These are phyloP conservation scores for Dactylellina sp. DNA, from an alignment of 2,329 filamentous ascomycete genomes.

Conservation along the genomic window DNA sequence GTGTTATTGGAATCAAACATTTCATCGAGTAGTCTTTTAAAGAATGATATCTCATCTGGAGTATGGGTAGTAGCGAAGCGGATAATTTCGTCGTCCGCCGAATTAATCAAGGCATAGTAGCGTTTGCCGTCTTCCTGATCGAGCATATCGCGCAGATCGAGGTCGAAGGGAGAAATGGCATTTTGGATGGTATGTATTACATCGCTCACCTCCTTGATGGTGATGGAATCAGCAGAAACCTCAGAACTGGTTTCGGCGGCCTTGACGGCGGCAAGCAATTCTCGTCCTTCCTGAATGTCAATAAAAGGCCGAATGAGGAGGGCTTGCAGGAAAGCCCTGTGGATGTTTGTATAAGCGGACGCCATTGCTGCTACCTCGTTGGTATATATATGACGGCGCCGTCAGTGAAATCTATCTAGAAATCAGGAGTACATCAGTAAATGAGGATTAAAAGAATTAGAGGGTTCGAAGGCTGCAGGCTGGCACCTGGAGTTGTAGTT, in stretches of 20 bases:
- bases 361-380: not conserved
- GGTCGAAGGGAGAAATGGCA: conserved; percentile 81
- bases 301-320: conserved; percentile 82
- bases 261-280: conserved; percentile 80
- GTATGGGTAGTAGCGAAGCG: conserved; percentile 85
- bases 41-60: conserved; percentile 86
- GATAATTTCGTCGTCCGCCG: conserved; percentile 82
- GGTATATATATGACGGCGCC: not conserved
- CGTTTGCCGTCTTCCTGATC: conserved; percentile 77
- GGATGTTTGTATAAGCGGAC: conserved; percentile 71
- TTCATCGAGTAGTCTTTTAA: conserved; percentile 85
- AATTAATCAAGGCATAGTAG: conserved; percentile 84
- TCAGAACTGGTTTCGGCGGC: conserved; percentile 69
- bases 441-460: too few relatives aligned
- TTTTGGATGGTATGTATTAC: conserved; percentile 78
- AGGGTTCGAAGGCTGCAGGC: too few relatives aligned
- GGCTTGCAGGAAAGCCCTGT: conserved; percentile 91
- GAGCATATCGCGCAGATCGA: conserved; percentile 81
- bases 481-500: too few relatives aligned
- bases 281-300: conserved; percentile 78
- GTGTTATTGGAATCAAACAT: conserved; percentile 95
- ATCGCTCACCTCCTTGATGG: conserved; percentile 74
- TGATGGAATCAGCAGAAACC: conserved; percentile 68
- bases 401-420: not conserved
- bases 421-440: too few relatives aligned